Evolutionary conservation across 208 protist species (phyloP).

Genomic region (Giardia duodenalis): DNA sequence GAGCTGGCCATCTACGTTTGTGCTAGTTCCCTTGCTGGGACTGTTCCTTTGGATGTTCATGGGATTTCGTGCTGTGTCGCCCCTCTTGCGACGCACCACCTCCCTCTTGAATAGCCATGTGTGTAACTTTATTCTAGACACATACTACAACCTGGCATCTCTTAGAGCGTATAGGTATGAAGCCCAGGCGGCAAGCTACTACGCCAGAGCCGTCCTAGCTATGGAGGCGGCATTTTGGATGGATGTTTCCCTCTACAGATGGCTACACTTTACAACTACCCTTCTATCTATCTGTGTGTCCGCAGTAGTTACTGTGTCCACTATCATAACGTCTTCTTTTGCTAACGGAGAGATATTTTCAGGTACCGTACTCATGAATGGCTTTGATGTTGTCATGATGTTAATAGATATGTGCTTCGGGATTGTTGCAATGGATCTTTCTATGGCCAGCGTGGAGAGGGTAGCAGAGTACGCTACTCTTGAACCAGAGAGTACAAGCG

Average conservation of each 20-base stretch:
- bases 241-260: neutral
- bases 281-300: neutral
- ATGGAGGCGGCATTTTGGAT: neutral
- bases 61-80: neutral
- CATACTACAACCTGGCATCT: neutral
- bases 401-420: constrained; percentile 32
- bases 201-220: neutral
- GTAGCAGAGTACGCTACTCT: constrained; percentile 44
- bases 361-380: constrained; percentile 34
- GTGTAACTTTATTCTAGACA: neutral
- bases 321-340: constrained; percentile 35
- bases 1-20: neutral
- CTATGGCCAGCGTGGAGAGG: constrained; percentile 49
- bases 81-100: neutral
- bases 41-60: neutral
- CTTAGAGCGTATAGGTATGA: neutral
- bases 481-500: neutral
- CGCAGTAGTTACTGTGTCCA: constrained; percentile 33
- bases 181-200: neutral
- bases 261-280: constrained; percentile 29
- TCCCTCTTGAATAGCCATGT: neutral
- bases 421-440: constrained; percentile 44
- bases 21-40: neutral
- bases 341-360: neutral
- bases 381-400: constrained; percentile 25